phyloP scores from a whole-genome alignment of 306 rosid genomes.

The Bauhinia variegata region DNA sequence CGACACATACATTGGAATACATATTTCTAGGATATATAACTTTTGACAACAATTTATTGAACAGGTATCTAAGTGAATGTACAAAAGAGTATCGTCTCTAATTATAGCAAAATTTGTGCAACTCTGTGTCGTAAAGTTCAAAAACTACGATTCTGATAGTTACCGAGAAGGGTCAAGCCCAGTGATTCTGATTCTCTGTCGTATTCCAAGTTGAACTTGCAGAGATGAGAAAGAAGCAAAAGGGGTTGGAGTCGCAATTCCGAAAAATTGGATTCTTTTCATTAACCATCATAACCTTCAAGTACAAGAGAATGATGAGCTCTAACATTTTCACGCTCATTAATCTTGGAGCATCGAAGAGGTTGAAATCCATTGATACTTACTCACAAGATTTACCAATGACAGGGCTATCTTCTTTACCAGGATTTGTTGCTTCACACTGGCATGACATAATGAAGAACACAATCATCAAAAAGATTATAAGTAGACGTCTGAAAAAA shows the following conservation, averaged over 20 bases:
- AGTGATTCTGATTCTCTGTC: constrained; percentile 37
- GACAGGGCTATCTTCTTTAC: constrained; percentile 47
- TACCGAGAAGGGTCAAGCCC: constrained; percentile 31
- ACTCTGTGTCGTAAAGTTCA: constrained; percentile 28
- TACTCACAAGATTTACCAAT: constrained; percentile 55
- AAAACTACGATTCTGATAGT: constrained; percentile 39
- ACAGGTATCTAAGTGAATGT: constrained; percentile 49
- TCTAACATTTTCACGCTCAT: constrained; percentile 10
- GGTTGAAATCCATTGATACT: constrained; percentile 25
- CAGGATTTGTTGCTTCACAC: constrained; percentile 51
- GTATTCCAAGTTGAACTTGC: constrained; percentile 40
- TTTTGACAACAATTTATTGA: constrained; percentile 30
- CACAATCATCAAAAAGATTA: constrained; percentile 20
- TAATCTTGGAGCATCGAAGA: not conserved
- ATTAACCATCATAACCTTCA: constrained; percentile 53
- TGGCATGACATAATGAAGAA: constrained; percentile 37
- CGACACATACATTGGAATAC: constrained; percentile 41
- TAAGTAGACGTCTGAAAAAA: not conserved
- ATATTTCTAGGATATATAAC: constrained; percentile 35
- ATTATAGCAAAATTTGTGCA: constrained; percentile 52
- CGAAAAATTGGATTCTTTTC: constrained; percentile 35
- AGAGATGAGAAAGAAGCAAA: constrained; percentile 40
- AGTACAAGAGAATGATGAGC: constrained; percentile 26
- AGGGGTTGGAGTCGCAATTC: constrained; percentile 39
- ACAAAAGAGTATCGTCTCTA: constrained; percentile 47